Percentiles rank a stretch among this genome's conserved stretches.
Evolutionary conservation across 202 grass and related monocot genomes (phyloP).

Genomic region (Eragrostis tef): DNA sequence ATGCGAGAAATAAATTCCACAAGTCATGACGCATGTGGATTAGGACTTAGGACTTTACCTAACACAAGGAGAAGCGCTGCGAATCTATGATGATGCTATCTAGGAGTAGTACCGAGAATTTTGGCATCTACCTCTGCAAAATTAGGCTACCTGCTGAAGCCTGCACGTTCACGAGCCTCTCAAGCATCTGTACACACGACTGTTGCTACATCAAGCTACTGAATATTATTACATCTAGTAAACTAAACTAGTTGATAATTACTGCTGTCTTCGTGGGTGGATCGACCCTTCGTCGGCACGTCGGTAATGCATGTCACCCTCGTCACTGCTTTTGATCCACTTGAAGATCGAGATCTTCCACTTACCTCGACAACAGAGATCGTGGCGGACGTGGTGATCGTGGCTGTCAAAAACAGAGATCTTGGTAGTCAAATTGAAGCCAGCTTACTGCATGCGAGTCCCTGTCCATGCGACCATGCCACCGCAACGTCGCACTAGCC

Average conservation of each 20-base stretch:
- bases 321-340: constrained; percentile 31
- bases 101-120: not conserved
- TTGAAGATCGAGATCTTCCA: constrained; percentile 35
- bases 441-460: not conserved
- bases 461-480: constrained; percentile 11
- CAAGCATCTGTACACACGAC: not conserved
- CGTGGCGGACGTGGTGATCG: not conserved
- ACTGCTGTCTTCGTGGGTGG: not conserved
- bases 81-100: constrained; percentile 19
- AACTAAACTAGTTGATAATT: not conserved
- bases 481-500: not conserved
- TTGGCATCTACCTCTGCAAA: not conserved
- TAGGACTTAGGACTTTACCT: not conserved
- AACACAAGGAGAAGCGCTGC: not conserved
- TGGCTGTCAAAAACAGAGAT: constrained; percentile 28
- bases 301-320: constrained; percentile 40
- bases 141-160: constrained; percentile 16
- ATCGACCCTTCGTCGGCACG: constrained; percentile 31
- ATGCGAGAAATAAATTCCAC: not conserved
- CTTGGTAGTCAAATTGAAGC: not conserved
- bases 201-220: not conserved
- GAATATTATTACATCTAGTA: not conserved
- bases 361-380: constrained; percentile 2
- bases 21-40: not conserved
- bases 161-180: not conserved